Evolutionary conservation across 2,329 filamentous ascomycete species (phyloP).

Genomic region (Xylariaceae sp.): DNA sequence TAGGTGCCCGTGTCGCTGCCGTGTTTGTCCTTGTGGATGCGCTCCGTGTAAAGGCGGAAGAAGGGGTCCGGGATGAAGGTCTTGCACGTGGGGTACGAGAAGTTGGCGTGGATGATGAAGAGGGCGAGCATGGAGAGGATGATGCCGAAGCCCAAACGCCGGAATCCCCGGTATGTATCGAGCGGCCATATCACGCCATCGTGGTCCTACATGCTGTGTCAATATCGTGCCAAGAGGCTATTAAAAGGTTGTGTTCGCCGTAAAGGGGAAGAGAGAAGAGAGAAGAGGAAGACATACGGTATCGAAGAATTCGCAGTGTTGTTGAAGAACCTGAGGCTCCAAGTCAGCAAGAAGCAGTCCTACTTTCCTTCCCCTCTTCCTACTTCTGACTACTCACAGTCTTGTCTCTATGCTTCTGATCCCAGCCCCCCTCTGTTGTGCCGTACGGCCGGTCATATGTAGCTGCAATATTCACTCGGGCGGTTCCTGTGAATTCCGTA

Average conservation of each 20-base stretch:
- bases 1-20: constrained; percentile 42
- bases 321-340: constrained; percentile 38
- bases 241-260: too few relatives aligned
- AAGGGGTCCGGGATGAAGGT: constrained; percentile 38
- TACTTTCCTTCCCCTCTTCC: too few relatives aligned
- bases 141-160: constrained; percentile 39
- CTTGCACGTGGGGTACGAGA: constrained; percentile 43
- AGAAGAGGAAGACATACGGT: constrained; percentile 10
- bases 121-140: constrained; percentile 38
- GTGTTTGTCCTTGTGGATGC: constrained; percentile 33
- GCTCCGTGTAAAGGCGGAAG: constrained; percentile 32
- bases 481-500: constrained; percentile 22
- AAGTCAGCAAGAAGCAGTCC: not conserved
- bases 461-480: constrained; percentile 33
- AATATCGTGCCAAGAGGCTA: too few relatives aligned
- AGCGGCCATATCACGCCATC: constrained; percentile 49
- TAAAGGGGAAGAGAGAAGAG: too few relatives aligned
- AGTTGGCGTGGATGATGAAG: constrained; percentile 43
- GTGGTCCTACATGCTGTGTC: constrained; percentile 30
- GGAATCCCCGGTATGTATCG: constrained; percentile 45
- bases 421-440: constrained; percentile 31
- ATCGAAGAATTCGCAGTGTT: constrained; percentile 50
- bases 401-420: constrained; percentile 27
- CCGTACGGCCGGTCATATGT: constrained; percentile 31
- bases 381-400: constrained; percentile 15